Percentiles rank a stretch among this genome's conserved stretches.
phyloP scores from a whole-genome alignment of 805 yeast genomes.

The Suhomyces faveliae region DNA sequence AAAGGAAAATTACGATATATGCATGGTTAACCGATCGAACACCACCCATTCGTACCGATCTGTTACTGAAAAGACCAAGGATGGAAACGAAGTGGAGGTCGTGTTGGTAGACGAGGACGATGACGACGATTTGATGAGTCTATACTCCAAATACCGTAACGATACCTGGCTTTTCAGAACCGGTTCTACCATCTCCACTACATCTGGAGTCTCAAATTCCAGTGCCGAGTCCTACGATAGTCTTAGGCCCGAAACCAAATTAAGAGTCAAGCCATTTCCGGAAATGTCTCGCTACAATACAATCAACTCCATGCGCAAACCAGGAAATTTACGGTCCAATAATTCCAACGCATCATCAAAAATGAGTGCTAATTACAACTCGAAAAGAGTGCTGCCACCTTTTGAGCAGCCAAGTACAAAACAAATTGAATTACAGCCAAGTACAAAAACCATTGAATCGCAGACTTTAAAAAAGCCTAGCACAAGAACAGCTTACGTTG shows the following conservation, averaged over 20 bases:
- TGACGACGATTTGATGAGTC: conserved; percentile 35
- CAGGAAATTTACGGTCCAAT: conserved; percentile 5
- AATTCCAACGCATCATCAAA: conserved; percentile 8
- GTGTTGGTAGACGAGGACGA: conserved; percentile 41
- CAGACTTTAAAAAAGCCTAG: neutral
- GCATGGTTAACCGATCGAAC: conserved; percentile 34
- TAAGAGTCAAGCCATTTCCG: conserved; percentile 9
- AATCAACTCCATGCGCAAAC: neutral
- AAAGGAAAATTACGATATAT: conserved; percentile 38
- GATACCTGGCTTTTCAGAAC: conserved; percentile 26
- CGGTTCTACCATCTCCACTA: conserved; percentile 20
- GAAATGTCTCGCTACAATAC: conserved; percentile 3
- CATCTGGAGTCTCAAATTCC: conserved; percentile 9
- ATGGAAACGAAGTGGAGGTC: conserved; percentile 42
- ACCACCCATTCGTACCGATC: conserved; percentile 39
- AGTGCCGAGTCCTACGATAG: conserved; percentile 21
- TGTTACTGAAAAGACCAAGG: conserved; percentile 35
- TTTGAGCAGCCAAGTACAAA: neutral
- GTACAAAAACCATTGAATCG: neutral
- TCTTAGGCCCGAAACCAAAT: conserved; percentile 20
- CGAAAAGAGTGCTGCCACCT: conserved; percentile 21
- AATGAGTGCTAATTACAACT: conserved; percentile 20
- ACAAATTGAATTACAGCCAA: neutral
- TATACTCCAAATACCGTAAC: conserved; percentile 40
- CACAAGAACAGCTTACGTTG: neutral